A percentile compares a stretch with the other conserved stretches of the same genome.
Conservation (phyloP, 805 yeast genomes). For the Metschnikowia aberdeeniae region DNA sequence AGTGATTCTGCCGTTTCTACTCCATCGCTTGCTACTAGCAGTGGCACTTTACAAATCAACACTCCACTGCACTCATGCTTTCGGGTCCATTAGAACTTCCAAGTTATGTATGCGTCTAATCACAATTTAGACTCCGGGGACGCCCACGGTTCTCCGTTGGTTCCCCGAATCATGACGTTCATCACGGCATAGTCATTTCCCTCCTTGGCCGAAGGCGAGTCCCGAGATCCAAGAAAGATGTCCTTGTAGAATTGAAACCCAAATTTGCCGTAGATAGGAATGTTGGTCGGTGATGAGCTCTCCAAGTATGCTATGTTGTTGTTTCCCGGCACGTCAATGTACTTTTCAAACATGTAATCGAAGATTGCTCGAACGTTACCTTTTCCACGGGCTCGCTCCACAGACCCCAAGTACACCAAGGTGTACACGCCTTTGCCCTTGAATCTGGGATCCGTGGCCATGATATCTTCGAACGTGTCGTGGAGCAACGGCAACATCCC, state of each 20-base stretch:
- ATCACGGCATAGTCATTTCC: conserved; percentile 40
- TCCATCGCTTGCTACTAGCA: too few species aligned
- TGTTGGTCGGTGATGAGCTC: conserved; percentile 41
- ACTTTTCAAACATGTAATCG: conserved; percentile 44
- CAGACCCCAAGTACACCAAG: conserved; percentile 45
- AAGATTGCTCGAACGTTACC: conserved; percentile 51
- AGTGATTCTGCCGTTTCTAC: neutral
- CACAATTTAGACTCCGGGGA: conserved; percentile 13
- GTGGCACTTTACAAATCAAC: too few species aligned
- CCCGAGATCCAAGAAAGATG: conserved; percentile 40
- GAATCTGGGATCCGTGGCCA: conserved; percentile 38
- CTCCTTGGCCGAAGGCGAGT: conserved; percentile 22
- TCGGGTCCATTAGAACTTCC: too few species aligned
- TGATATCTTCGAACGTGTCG: conserved; percentile 43
- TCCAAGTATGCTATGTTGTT: conserved; percentile 46
- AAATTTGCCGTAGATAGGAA: conserved; percentile 51
- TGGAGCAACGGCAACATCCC: conserved; percentile 51
- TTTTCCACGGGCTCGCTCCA: conserved; percentile 47
- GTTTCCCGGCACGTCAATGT: conserved; percentile 37
- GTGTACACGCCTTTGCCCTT: conserved; percentile 35
- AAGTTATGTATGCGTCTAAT: neutral
- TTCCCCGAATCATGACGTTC: conserved; percentile 43
- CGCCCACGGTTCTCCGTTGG: conserved; percentile 31
- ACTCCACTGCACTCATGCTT: too few species aligned
- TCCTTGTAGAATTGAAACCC: conserved; percentile 49